Base-by-base conservation (phyloP, 1,284 basidiomycete species). In the Lentinula novae-zelandiae region DNA sequence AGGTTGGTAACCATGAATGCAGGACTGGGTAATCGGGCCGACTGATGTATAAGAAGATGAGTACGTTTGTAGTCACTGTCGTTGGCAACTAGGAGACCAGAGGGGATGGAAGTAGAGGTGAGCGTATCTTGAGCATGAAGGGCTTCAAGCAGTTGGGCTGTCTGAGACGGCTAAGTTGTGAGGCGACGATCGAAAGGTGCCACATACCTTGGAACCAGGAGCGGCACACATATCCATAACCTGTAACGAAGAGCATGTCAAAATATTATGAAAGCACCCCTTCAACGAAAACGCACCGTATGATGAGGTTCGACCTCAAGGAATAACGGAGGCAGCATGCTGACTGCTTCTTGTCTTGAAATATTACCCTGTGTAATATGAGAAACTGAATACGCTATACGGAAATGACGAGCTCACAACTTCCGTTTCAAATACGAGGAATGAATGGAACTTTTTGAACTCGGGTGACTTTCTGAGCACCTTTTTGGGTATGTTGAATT, bases 151-250 rank as follows among this genome's bases (percentile, higher is more conserved):
- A 97, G 78, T 78, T 97, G 95, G 4, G 93, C 92, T 5, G 95
- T 96, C 86, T 90, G 63, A 57, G 5, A 34, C 38, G 22, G 31
- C 22, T 53, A 7, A 46, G 55, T 34, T 15, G 22, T 12, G 34
- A 53, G 31, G 40, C n/a, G 20, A 36, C 48, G 15, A 48, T n/a
- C 36, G 50, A 22, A 22, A 62, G 27, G 22, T 9, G 17, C 4
- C 50, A 60, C 71, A 58, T 60, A 87, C 91, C 78, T 99, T 99
- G 36, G 95, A 97, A 13, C 97, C 97, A 1, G 97, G 97, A 1
- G 97, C 96, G n/a, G 97, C 97, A 71, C 96, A 99, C 92, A 98
- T 95, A 75, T 99, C 96, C 67, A 99, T 86, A 42, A 95, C 93
- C 89, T 94, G 63, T 1, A 59, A 50, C 22, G 40, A 17, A 49